phyloP scores from a whole-genome alignment of 257 asterid genomes.

The Nicotiana sylvestris region DNA sequence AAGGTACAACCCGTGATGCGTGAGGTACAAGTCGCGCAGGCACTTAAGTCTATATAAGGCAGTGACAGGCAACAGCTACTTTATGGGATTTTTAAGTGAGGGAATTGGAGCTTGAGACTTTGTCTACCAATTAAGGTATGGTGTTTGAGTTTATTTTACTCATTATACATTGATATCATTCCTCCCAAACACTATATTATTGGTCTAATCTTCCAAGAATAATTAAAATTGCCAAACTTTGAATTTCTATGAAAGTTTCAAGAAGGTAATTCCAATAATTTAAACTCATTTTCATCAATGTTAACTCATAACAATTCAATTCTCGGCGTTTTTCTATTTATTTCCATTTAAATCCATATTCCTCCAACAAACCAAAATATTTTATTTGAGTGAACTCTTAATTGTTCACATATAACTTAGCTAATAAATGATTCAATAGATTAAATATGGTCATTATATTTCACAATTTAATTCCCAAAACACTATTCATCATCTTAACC shows the following conservation, averaged over 20 bases:
- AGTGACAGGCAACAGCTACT: too few species aligned
- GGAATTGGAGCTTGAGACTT: too few species aligned
- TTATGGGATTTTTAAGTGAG: too few species aligned
- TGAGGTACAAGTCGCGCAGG: too few species aligned
- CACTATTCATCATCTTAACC: not conserved
- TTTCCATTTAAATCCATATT: not conserved
- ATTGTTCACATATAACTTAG: not conserved
- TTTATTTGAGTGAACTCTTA: not conserved
- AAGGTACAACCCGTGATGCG: too few species aligned
- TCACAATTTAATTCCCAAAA: too few species aligned
- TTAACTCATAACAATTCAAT: not conserved
- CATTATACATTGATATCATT: not conserved
- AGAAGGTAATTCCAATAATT: too few species aligned
- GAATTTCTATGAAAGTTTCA: too few species aligned
- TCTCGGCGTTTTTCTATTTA: not conserved
- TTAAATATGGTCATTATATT: not conserved
- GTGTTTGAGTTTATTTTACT: not conserved
- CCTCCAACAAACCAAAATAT: not conserved
- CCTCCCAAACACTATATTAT: too few species aligned
- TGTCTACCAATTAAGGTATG: not conserved
- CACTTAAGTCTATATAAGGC: too few species aligned
- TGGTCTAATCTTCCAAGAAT: too few species aligned
- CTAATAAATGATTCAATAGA: not conserved
- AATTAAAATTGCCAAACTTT: too few species aligned
- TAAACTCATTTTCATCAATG: not conserved